Base-by-base conservation (phyloP, 1,284 basidiomycete genomes). In the Exobasidium cylindrosporum region DNA sequence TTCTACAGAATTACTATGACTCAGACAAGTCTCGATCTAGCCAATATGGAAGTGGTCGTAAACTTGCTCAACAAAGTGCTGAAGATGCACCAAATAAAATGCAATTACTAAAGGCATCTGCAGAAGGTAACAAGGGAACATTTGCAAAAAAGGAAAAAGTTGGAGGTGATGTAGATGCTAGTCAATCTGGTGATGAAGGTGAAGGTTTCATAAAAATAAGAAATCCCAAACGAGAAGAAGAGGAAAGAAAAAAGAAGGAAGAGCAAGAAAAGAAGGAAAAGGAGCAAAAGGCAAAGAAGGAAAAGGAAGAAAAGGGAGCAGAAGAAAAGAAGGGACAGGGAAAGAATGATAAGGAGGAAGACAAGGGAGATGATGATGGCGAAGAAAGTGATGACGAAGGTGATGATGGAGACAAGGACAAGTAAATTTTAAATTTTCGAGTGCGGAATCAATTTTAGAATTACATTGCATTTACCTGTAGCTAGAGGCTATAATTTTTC, bases 201-300 rank as follows among this genome's bases (percentile, higher is more conserved):
- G 73, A 74, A 26, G 57, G 65, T 54, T 76, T 68, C 47, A 72
- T 76, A 26, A 61, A 59, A 28, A 59, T 76, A 14, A 60, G 63
- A 35, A 76, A 76, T 60, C 61, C 65, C 1, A 71, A 70, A 66
- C 64, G 70, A 58, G 60, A 63, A 40, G 61, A 69, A 63, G 69
- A 67, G 54, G 66, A 72, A 60, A 58, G 66, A 40, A 61, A 75
- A 50, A 61, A 70, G 43, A 67, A 66, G 32, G 65, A 65, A 50
- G 68, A 65, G 61, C 57, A 58, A 31, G 57, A 66, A 49, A 26
- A 30, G 43, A 35, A 64, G 49, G 21, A 63, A 6, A 57, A 62
- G 43, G 60, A 64, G 26, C 52, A 64, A 52, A 32, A 60, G 49
- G 29, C 26, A 7, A 61, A 57, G 28, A 61, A 64, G 65, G n/a